Evolutionary conservation across 1,284 basidiomycete genomes (phyloP).

Genomic region (Gomphus bonarii): DNA sequence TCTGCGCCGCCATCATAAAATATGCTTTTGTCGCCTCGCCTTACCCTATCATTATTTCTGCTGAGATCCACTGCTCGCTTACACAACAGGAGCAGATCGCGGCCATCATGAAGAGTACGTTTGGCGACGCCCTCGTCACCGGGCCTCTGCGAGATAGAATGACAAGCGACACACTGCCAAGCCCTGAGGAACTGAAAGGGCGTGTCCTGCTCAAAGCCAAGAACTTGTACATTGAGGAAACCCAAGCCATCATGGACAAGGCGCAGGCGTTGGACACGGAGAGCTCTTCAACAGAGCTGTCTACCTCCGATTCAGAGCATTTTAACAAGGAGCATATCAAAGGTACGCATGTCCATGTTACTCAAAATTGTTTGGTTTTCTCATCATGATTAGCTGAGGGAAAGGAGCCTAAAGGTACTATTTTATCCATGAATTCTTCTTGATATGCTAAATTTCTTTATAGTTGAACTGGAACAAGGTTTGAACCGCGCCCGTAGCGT

Average conservation of each 20-base stretch:
- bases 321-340: conserved; percentile 20
- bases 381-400: neutral
- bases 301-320: conserved; percentile 20
- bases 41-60: conserved; percentile 91
- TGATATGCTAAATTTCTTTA: neutral
- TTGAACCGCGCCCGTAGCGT: conserved; percentile 29
- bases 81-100: conserved; percentile 81
- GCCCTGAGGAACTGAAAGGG: conserved; percentile 78
- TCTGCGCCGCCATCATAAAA: conserved; percentile 80
- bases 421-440: neutral
- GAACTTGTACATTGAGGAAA: conserved; percentile 39
- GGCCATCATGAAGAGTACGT: conserved; percentile 65
- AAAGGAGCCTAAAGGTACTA: conserved; percentile 4
- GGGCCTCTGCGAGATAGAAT: conserved; percentile 41
- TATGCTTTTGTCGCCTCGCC: conserved; percentile 93
- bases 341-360: conserved; percentile 14
- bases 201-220: conserved; percentile 83
- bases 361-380: neutral
- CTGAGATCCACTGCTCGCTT: conserved; percentile 84
- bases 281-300: conserved; percentile 29
- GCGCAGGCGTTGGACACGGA: conserved; percentile 32
- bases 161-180: conserved; percentile 57
- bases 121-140: conserved; percentile 68
- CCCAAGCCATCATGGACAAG: conserved; percentile 23
- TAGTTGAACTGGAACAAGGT: conserved; percentile 23